A percentile compares a stretch with the other conserved stretches of the same genome.
Evolutionary conservation across 2,329 filamentous ascomycete genomes (phyloP).

Genomic region (Geoglossum cookeanum): DNA sequence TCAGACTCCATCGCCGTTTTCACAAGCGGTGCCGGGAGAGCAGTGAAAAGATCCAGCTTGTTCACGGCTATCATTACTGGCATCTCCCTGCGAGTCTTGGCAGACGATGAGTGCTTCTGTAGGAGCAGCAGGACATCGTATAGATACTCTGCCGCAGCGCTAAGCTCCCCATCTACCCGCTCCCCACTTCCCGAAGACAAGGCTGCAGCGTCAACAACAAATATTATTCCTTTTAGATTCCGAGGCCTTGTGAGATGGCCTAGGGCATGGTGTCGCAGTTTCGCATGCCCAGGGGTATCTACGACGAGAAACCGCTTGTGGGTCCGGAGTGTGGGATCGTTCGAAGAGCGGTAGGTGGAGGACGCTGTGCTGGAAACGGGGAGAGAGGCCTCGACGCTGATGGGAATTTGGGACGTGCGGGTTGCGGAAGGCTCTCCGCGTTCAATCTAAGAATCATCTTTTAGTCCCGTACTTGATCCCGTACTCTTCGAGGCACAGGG

Average conservation of each 20-base stretch:
- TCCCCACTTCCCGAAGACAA: slow-evolving; percentile 9
- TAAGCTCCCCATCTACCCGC: neutral
- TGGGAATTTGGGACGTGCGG: slow-evolving; percentile 43
- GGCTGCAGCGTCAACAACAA: slow-evolving; percentile 63
- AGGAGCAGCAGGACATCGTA: slow-evolving; percentile 74
- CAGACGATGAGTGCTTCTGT: slow-evolving; percentile 47
- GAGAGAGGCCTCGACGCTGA: slow-evolving; percentile 35
- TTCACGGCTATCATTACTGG: slow-evolving; percentile 78
- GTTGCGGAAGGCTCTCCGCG: slow-evolving; percentile 35
- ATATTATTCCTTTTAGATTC: slow-evolving; percentile 56
- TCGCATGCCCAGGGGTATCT: slow-evolving; percentile 91
- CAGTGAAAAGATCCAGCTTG: slow-evolving; percentile 90
- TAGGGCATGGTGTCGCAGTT: slow-evolving; percentile 58
- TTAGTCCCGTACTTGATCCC: slow-evolving; percentile 3
- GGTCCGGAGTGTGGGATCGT: slow-evolving; percentile 37
- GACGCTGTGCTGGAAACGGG: slow-evolving; percentile 33
- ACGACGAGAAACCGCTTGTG: slow-evolving; percentile 56
- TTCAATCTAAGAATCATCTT: slow-evolving; percentile 3
- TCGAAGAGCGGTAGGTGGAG: slow-evolving; percentile 43
- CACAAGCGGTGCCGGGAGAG: slow-evolving; percentile 60
- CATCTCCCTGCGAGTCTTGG: slow-evolving; percentile 39
- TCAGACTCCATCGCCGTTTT: slow-evolving; percentile 60
- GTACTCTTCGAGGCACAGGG: neutral
- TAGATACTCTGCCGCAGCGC: slow-evolving; percentile 53
- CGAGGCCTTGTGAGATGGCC: slow-evolving; percentile 27